Evolutionary conservation across 1,139 yeast species (phyloP), one percentile per base, ranked within the genome.

Genomic region (Saccharomyces hybrid): DNA sequence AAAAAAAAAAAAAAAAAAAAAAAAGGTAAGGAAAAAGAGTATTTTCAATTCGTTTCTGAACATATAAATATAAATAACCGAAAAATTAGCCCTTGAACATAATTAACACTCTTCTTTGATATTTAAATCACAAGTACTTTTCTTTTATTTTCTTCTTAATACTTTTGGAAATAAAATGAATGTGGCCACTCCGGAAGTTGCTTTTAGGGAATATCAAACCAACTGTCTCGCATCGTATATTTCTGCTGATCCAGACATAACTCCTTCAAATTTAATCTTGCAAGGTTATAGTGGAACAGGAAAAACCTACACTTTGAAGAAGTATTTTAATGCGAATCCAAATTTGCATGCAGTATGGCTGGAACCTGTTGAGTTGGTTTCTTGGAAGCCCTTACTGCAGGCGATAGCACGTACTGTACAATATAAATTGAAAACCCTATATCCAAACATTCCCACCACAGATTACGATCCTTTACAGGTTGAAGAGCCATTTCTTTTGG

Each of bases 341-440:
- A 53, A 57, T 3, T 25, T 65, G 6, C 52, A 57, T 1, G 49
- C 55, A 49, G 61, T 60, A 9, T 61, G 64, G 60, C 51, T 67
- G 16, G 59, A 60, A 42, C 66, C 69, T 1, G 61, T 59, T 20
- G 69, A 66, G 48, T 55, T 65, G 31, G 68, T 68, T 5, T 59
- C 69, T 4, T 62, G 70, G 68, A 68, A 67, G 51, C 66, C 70
- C 4, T 55, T 67, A 7, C 53, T 66, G 51, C 70, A 66, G 55
- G 66, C 68, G 1, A 59, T 67, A 11, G 62, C 66, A 2, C 61
- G 68, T 50, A 53, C 56, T 5, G 53, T 64, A 6, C 65, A 65
- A 49, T 49, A 51, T 31, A 57, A 57, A 23, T 49, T 68, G 44
- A 55, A 51, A 42, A 47, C 49, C 1, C 25, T 50, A 27, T 62